A percentile compares a stretch with the other conserved stretches of the same genome.
Conservation (phyloP, 345 rosid species). For the Salix purpurea region DNA sequence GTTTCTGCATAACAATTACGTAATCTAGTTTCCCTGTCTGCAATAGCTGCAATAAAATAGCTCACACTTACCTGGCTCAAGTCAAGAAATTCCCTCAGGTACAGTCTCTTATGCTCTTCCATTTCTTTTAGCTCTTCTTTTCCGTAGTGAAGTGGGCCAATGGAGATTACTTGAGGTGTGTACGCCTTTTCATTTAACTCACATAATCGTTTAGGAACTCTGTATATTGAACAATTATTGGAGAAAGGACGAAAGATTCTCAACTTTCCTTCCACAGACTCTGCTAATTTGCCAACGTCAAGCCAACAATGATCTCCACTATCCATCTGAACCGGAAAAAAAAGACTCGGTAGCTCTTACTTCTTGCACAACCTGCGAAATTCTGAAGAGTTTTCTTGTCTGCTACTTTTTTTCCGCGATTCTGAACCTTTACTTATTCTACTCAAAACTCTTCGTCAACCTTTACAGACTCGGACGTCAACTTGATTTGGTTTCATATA, state of each 20-base stretch:
- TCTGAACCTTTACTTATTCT: too few relatives aligned
- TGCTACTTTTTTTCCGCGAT: too few relatives aligned
- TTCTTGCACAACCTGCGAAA: too few relatives aligned
- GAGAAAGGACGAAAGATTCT: background rate
- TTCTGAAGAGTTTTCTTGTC: too few relatives aligned
- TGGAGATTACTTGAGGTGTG: constrained; percentile 10
- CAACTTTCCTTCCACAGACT: background rate
- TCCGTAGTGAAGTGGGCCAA: constrained; percentile 17
- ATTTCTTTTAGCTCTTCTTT: background rate
- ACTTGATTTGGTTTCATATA: too few relatives aligned
- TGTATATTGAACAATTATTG: constrained; percentile 6
- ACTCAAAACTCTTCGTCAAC: too few relatives aligned
- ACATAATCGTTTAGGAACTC: constrained; percentile 14
- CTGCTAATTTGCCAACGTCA: background rate
- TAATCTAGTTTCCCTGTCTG: background rate
- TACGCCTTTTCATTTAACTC: constrained; percentile 2
- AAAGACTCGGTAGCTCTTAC: background rate
- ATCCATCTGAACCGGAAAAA: too few relatives aligned
- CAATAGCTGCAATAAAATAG: background rate
- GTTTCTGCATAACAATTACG: constrained; percentile 1
- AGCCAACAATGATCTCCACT: background rate
- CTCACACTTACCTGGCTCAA: background rate
- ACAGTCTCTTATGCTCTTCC: constrained; percentile 16
- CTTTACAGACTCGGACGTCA: too few relatives aligned
- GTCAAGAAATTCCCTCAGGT: background rate